These are phyloP conservation scores for Cylindrotheca closterium DNA, from an alignment of 108 stramenopile genomes.

Conservation along the genomic window DNA sequence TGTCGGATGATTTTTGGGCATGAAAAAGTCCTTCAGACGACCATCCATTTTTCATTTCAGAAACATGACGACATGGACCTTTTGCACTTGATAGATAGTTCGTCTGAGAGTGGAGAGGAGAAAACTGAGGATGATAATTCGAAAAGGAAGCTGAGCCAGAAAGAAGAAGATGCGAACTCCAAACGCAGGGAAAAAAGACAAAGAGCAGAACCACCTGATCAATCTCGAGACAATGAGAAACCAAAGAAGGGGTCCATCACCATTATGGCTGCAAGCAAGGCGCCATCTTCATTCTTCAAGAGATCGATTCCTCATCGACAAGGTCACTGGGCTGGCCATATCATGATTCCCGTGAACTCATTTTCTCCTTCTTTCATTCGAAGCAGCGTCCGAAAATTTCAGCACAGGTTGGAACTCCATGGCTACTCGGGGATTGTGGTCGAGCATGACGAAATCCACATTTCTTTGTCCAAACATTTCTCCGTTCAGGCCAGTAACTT, in stretches of 20 bases:
- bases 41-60: no score
- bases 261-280: conserved; percentile 19
- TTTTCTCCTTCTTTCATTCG: not conserved
- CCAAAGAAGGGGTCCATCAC: conserved; percentile 7
- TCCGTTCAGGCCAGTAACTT: conserved; percentile 35
- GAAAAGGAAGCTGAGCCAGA: no score
- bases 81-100: not conserved
- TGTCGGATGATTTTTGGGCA: no score
- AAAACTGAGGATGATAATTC: no score
- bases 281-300: conserved; percentile 8
- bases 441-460: conserved; percentile 22
- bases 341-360: conserved; percentile 28
- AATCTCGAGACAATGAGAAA: not conserved
- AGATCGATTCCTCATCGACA: conserved; percentile 34
- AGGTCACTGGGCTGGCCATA: conserved; percentile 53
- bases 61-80: no score
- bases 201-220: not conserved
- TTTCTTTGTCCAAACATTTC: conserved; percentile 47
- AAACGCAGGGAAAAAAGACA: no score
- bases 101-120: not conserved
- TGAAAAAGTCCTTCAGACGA: no score
- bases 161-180: no score
- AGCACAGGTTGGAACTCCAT: conserved; percentile 14
- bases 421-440: conserved; percentile 29
- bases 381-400: conserved; percentile 7